A percentile compares a stretch with the other conserved stretches of the same genome.
phyloP scores from a whole-genome alignment of 306 rosid genomes.

The Ormosia semicastrata region DNA sequence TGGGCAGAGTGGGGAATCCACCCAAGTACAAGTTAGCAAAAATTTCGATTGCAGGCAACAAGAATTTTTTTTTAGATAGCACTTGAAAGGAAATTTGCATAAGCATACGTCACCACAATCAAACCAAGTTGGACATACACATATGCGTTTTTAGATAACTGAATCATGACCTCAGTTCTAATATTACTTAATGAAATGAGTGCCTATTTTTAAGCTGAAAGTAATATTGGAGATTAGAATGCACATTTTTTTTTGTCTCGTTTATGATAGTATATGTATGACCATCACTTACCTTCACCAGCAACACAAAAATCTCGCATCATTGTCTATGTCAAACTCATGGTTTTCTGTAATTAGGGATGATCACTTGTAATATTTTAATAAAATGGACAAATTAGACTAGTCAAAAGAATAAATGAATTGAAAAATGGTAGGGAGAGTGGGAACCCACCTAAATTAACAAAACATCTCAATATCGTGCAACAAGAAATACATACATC shows the following conservation, averaged over 20 bases:
- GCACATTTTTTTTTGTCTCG: background rate
- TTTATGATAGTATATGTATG: background rate
- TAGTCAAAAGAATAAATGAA: background rate
- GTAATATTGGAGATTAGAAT: background rate
- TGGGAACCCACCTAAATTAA: background rate
- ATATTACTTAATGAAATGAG: background rate
- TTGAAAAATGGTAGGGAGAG: background rate
- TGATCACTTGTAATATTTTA: background rate
- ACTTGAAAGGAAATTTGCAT: background rate
- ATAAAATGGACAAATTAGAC: background rate
- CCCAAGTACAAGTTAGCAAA: background rate
- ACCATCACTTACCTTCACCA: background rate
- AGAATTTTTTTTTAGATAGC: background rate
- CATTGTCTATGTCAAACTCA: background rate
- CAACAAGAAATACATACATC: background rate
- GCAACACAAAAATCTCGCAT: background rate
- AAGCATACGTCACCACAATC: background rate
- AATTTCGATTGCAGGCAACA: conserved; percentile 1
- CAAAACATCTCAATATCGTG: background rate
- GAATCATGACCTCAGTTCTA: background rate
- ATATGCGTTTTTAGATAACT: background rate
- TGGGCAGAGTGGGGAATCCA: background rate
- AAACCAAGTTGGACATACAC: background rate
- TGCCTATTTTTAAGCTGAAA: background rate
- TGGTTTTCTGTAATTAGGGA: background rate